phyloP scores from a whole-genome alignment of 352 stramenopile genomes.

The Phytophthora pinifolia region DNA sequence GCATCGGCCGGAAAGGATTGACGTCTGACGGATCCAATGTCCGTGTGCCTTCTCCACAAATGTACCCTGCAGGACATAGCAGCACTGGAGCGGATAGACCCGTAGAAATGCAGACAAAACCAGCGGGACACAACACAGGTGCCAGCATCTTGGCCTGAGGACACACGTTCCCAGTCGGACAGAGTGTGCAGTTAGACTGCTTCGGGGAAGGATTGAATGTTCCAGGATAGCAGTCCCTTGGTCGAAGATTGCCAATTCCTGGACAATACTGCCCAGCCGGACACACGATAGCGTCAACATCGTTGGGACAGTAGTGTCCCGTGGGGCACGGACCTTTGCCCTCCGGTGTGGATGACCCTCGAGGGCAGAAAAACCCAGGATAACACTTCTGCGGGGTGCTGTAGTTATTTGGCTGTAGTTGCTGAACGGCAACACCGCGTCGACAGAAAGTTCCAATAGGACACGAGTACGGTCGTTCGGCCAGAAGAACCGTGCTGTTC shows the following conservation, averaged over 20 bases:
- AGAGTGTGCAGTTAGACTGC: conserved; percentile 94
- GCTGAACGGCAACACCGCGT: conserved; percentile 72
- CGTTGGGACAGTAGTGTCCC: conserved; percentile 94
- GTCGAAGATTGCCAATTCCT: conserved; percentile 92
- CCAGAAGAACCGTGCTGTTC: conserved; percentile 45
- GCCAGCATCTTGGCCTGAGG: conserved; percentile 76
- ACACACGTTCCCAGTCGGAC: conserved; percentile 93
- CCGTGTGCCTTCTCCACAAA: conserved; percentile 92
- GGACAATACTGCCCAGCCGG: conserved; percentile 93
- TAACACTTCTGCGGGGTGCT: conserved; percentile 95
- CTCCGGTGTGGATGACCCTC: conserved; percentile 90
- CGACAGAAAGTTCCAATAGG: conserved; percentile 93
- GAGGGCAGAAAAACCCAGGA: conserved; percentile 96
- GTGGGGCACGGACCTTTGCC: conserved; percentile 94
- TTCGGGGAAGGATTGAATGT: conserved; percentile 89
- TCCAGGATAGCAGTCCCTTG: conserved; percentile 92
- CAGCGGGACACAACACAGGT: conserved; percentile 89
- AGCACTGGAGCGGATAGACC: conserved; percentile 90
- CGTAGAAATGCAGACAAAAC: conserved; percentile 95
- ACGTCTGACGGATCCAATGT: conserved; percentile 88
- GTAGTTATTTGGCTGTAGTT: conserved; percentile 86
- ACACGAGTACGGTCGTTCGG: conserved; percentile 94
- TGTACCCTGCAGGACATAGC: conserved; percentile 94
- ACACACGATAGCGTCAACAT: conserved; percentile 91
- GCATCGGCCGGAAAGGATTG: conserved; percentile 70